Base-by-base conservation (phyloP, 2,329 filamentous ascomycete species). In the Zalaria obscura region DNA sequence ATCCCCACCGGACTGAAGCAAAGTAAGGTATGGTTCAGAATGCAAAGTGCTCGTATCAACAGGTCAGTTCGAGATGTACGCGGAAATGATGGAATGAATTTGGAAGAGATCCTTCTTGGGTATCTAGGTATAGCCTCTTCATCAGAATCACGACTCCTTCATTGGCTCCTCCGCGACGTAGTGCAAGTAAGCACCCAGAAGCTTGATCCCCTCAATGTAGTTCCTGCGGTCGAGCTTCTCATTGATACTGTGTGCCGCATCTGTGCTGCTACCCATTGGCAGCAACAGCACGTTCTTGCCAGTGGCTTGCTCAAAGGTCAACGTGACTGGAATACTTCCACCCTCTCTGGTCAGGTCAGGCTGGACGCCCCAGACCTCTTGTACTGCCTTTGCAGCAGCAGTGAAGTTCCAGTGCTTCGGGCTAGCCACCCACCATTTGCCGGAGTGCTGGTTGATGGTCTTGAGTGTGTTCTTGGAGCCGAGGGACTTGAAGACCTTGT, bases 371-470 rank as follows among this genome's bases (percentile, higher is more conserved):
- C 87, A 98, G 32, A 98, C 91, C 49, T 86, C 78, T 70, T 96
- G 82, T 29, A 91, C 87, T n/a, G 91, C 91, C 74, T 94, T 96
- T 57, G 81, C 78, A 9, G 91, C 91, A 26, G 89, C 89, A 27
- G 78, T 76, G 67, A 96, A 98, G 73, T 98, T 98, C 87, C 91
- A 96, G 73, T 98, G 89, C 68, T 93, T 91, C 27, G 91, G 89
- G 58, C 83, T 88, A 37, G 93, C 87, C 38, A 93, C 87, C 91
- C 91, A 98, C 91, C 91, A 98, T 68, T 95, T 95, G 52, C 91
- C 91, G 45, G 79, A 80, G 69, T 98, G 91, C 65, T 89, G 80
- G 44, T 88, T 72, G 58, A 72, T 78, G 40, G 87, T 79, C 54
- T 84, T 83, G 57, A 93, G 64, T 10, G 73, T 87, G 71, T 98